Percentiles rank a stretch among this genome's conserved stretches.
Evolutionary conservation across 2,329 filamentous ascomycete species (phyloP).

Genomic region (Epichloe scottii): DNA sequence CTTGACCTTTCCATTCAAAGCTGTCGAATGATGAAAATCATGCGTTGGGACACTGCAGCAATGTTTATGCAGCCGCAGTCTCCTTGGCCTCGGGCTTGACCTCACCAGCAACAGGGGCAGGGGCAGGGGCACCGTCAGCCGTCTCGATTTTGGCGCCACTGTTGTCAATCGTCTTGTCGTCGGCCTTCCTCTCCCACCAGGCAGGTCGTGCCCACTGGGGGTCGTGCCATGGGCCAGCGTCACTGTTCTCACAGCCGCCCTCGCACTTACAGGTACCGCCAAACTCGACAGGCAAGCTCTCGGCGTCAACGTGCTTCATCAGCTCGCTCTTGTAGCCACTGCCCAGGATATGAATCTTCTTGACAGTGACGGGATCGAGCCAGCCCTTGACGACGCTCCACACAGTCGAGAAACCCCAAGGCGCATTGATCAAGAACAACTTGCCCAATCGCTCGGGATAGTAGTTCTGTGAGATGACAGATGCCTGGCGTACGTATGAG

Average conservation of each 20-base stretch:
- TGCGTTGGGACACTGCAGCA: not conserved
- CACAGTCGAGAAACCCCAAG: constrained; percentile 83
- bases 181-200: constrained; percentile 46
- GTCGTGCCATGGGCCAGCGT: constrained; percentile 79
- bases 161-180: constrained; percentile 25
- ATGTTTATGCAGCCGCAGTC: constrained; percentile 7
- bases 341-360: constrained; percentile 90
- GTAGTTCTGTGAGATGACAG: constrained; percentile 92
- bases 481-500: constrained; percentile 74
- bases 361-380: constrained; percentile 90
- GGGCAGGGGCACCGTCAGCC: constrained; percentile 18
- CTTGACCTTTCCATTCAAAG: not conserved
- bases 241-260: constrained; percentile 75
- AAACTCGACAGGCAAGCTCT: constrained; percentile 81
- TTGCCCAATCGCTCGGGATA: constrained; percentile 95
- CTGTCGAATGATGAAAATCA: not conserved
- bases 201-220: constrained; percentile 51
- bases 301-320: constrained; percentile 68
- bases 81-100: constrained; percentile 21
- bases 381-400: constrained; percentile 85
- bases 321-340: constrained; percentile 72
- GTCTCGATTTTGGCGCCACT: constrained; percentile 25
- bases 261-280: constrained; percentile 73
- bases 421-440: constrained; percentile 95
- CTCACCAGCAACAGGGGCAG: constrained; percentile 19